Evolutionary conservation across 345 rosid species (phyloP), one percentile per base, ranked within the genome.

Genomic region (Salix exigua): DNA sequence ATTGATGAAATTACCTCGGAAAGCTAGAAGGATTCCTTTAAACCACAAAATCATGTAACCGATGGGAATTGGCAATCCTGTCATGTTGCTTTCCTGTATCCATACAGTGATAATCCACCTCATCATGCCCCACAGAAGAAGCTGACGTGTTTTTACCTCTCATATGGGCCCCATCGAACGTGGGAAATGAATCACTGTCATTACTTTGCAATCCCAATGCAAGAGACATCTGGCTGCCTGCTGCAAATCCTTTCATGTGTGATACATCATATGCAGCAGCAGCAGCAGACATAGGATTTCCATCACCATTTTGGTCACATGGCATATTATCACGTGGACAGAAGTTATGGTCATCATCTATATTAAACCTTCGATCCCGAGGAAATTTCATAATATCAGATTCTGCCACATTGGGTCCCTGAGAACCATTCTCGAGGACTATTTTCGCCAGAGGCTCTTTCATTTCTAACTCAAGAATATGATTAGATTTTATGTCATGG

Each of bases 31-130:
- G 61, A 31, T 70, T 69, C 42, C 75, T 77, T 87, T 88, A 92
- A 16, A 87, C 94, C 60, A 91, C 95, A 81, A 94, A 91, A 87
- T 92, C 98, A 83, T 89, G 95, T 73, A 91, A 75, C 72, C 86
- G 84, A 75, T 90, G 92, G 48, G 89, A 80, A 55, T 87, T 86
- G 65, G 84, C 82, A 66, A 91, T 86, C 86, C 90, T 86, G 80
- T 88, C 90, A 72, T 85, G 90, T 80, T 85, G 86, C 76, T 86
- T 87, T 35, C 86, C 89, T 44, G 44, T 48, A 25, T 88, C 82
- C 38, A 86, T 73, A 85, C 87, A 89, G 68, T 90, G 91, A 65
- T 82, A 89, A 40, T 86, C 94, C 30, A 85, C 51, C 1, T 88
- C 80, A 55, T 81, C 92, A 31, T 83, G 31, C 69, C 81, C 89